These are phyloP conservation scores for Coemansia sp. DNA, from an alignment of 192 early-diverging fungal species.

Conservation along the genomic window DNA sequence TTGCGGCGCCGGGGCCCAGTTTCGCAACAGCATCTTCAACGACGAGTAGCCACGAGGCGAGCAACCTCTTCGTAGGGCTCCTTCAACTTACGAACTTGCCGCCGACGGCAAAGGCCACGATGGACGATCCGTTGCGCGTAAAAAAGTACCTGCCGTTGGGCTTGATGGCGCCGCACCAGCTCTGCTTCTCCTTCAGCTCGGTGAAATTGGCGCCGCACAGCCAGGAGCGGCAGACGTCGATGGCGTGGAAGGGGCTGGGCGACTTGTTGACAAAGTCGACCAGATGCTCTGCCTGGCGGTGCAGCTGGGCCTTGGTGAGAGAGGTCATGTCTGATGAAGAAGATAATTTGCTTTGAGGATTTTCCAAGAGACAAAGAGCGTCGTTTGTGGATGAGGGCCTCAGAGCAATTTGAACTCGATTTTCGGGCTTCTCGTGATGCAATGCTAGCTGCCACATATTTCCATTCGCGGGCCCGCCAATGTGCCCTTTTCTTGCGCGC, in stretches of 20 bases:
- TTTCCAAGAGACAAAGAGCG: background rate
- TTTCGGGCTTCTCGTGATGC: no score
- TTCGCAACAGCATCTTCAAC: no score
- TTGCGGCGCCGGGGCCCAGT: no score
- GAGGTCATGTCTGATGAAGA: background rate
- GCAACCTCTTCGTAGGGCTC: no score
- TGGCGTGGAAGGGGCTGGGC: slow-evolving; percentile 96
- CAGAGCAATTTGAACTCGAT: no score
- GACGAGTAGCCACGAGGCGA: no score
- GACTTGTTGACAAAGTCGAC: slow-evolving; percentile 87
- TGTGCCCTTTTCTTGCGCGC: no score
- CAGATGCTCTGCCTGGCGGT: slow-evolving; percentile 58
- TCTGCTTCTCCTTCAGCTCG: slow-evolving; percentile 87
- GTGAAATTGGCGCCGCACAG: slow-evolving; percentile 78
- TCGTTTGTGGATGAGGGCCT: background rate
- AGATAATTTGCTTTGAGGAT: background rate
- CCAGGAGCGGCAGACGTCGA: slow-evolving; percentile 70
- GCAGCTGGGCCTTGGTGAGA: slow-evolving; percentile 43
- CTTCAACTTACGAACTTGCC: slow-evolving; percentile 66
- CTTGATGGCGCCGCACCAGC: slow-evolving; percentile 70
- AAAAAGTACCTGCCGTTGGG: slow-evolving; percentile 93
- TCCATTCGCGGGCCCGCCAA: no score
- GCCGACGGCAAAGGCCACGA: slow-evolving; percentile 94
- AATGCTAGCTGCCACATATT: no score
- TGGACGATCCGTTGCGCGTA: slow-evolving; percentile 84